These are phyloP conservation scores for Malassezia cuniculi DNA, from an alignment of 1,284 basidiomycete genomes.

Conservation along the genomic window DNA sequence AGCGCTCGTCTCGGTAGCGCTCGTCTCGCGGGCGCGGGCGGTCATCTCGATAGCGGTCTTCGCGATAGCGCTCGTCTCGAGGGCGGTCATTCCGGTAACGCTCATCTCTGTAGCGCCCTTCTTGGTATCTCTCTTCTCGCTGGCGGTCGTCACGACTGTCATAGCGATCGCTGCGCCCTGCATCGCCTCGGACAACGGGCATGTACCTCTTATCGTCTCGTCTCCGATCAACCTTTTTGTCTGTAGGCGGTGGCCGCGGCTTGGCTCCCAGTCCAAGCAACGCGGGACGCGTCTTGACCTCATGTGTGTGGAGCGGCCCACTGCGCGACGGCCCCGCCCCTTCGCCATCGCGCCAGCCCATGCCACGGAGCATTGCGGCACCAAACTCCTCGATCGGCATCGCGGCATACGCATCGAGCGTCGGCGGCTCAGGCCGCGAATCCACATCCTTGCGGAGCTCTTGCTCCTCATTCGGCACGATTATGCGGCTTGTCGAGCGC, in stretches of 20 bases:
- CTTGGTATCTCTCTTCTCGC: too few species aligned
- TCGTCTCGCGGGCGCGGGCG: too few species aligned
- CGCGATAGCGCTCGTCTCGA: too few species aligned
- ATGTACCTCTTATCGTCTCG: slow-evolving; percentile 1
- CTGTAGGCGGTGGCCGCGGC: slow-evolving; percentile 17
- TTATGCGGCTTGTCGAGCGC: slow-evolving; percentile 12
- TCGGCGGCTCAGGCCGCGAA: slow-evolving; percentile 47
- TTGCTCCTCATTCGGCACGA: slow-evolving; percentile 24
- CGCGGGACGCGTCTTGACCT: slow-evolving; percentile 33
- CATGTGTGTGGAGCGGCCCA: slow-evolving; percentile 24
- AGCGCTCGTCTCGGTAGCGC: too few species aligned
- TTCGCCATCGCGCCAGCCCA: slow-evolving; percentile 84
- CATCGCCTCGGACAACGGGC: background rate
- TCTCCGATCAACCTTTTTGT: background rate
- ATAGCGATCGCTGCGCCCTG: too few species aligned
- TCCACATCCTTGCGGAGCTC: slow-evolving; percentile 29
- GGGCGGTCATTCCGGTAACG: too few species aligned
- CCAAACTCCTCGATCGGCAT: slow-evolving; percentile 88
- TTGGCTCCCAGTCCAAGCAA: slow-evolving; percentile 40
- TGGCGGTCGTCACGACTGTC: too few species aligned
- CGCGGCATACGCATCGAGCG: slow-evolving; percentile 73
- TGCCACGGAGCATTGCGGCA: slow-evolving; percentile 78
- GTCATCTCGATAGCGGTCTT: too few species aligned
- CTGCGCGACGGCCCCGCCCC: slow-evolving; percentile 49
- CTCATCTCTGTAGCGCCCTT: too few species aligned